A percentile compares a stretch with the other conserved stretches of the same genome.
These are phyloP conservation scores for Boletus rubroflammeus DNA, from an alignment of 768 basidiomycete species.

Conservation along the genomic window DNA sequence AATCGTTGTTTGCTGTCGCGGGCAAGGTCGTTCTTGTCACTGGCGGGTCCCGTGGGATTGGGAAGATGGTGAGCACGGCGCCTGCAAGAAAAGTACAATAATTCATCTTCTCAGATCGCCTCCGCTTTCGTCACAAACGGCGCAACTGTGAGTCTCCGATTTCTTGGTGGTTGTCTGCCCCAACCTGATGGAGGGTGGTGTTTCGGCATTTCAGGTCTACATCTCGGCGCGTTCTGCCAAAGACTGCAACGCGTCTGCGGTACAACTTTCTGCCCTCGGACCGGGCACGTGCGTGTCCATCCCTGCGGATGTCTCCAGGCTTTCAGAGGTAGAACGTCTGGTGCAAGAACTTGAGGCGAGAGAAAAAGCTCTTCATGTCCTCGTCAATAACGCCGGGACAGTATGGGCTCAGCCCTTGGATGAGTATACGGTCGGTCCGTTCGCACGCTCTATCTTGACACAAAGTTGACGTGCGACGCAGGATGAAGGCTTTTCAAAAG, in stretches of 20 bases:
- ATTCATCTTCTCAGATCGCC: slow-evolving; percentile 46
- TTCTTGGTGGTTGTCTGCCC: slow-evolving; percentile 1
- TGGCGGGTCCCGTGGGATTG: slow-evolving; percentile 63
- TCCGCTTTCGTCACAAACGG: slow-evolving; percentile 61
- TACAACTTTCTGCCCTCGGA: slow-evolving; percentile 49
- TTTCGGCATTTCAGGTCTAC: slow-evolving; percentile 42
- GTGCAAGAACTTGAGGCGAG: slow-evolving; percentile 46
- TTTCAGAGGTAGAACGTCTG: slow-evolving; percentile 51
- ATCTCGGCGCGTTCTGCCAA: slow-evolving; percentile 56
- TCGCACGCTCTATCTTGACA: neutral
- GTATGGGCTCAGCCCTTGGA: slow-evolving; percentile 49
- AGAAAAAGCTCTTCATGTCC: slow-evolving; percentile 53
- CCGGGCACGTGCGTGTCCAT: slow-evolving; percentile 52
- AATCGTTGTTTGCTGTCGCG: slow-evolving; percentile 47
- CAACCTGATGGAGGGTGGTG: neutral
- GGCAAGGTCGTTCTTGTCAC: slow-evolving; percentile 58
- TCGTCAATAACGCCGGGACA: slow-evolving; percentile 67
- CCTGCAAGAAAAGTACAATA: neutral
- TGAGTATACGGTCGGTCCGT: slow-evolving; percentile 39
- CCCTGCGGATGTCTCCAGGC: slow-evolving; percentile 51
- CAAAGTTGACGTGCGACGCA: slow-evolving; percentile 16
- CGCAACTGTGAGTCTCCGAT: slow-evolving; percentile 41
- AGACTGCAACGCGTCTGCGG: slow-evolving; percentile 50
- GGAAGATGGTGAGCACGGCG: slow-evolving; percentile 50
- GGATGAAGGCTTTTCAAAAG: slow-evolving; percentile 58